Evolutionary conservation across 192 early-diverging fungal species (phyloP), one percentile per base, ranked within the genome.

Genomic region (Glomus cerebriforme): DNA sequence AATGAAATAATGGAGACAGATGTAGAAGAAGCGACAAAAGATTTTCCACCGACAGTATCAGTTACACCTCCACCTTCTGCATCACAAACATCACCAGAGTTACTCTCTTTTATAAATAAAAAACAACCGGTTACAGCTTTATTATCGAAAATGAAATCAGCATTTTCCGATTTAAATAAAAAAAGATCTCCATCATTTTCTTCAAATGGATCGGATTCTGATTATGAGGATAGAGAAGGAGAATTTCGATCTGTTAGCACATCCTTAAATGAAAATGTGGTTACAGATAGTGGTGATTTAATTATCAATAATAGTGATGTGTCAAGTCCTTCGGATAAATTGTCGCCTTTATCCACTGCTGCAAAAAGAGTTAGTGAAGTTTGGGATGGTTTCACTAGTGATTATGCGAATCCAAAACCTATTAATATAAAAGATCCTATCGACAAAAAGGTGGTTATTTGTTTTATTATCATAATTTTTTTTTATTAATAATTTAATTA

Each of bases 351-450:
- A 13, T 75, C 58, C 7, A 29, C 31, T 75, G 58, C 54, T 26
- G 47, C 54, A 22, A 60, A 75, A 34, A 62, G n/a, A 34, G 22
- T 60, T n/a, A 58, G 32, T 34, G 58, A 22, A 19, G 62, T 32
- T 78, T 76, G 60, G 75, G 75, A 76, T 37, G 75, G 54, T 27
- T 59, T 74, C 17, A 19, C 31, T 27, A 74, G 15, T n/a, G 73
- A 74, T 54, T 7, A 32, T 74, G 75, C 49, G 7, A 2, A 10
- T 27, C 34, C 29, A 31, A 34, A 60, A 22, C 19, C 26, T 15
- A 10, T 58, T 17, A 35, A 75, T 34, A 26, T 58, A 17, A 35
- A 34, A 15, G 32, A 75, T 15, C 73, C 49, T 2, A 75, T 75
- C n/a, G 58, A 60, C 7, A 58, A 75, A 7, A 75, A 59, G 24